Base-by-base conservation (phyloP, 768 basidiomycete species). In the Phlebiopsis flavidoalba region DNA sequence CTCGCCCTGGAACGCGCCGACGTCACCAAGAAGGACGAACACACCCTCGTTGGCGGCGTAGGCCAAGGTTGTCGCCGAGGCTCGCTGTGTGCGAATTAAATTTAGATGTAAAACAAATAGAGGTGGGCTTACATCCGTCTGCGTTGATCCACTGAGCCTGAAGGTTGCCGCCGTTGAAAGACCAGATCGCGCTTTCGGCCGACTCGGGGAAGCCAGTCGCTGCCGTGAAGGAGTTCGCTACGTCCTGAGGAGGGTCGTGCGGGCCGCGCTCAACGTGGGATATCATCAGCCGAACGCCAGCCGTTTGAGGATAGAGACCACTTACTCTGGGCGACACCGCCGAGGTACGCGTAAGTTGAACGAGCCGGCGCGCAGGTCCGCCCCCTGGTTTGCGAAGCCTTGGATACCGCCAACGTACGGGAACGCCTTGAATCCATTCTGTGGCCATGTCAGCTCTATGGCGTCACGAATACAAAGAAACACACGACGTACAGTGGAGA, bases 141-240 rank as follows among this genome's bases (percentile, higher is more conserved):
- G 57, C 22, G 61, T 69, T 67, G 46, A 65, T 52, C 69, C 69
- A 70, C 51, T 59, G 61, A 36, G 65, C 58, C 11, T 36, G 12
- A 24, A 67, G 59, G 43, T 50, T 48, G 36, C 58, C 51, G n/a
- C 33, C 11, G 47, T 37, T 50, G 33, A 67, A 53, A 40, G 46
- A 51, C 69, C 69, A 70, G 43, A 70, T 60, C 19, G 64, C 63
- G 62, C 67, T 67, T 57, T 70, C 69, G 50, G 50, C 56, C 21
- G 48, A 36, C 46, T 59, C 65, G 37, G 54, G 1, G 26, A 43
- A 21, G 15, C 48, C 60, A 22, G 63, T 62, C 5, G 65, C 59
- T n/a, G 56, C 63, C 24, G 60, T 59, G 64, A 66, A 68, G 6
- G 66, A 59, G 62, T 68, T 68, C 11, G 46, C 55, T 22, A 43